Conservation (phyloP, 345 rosid species). For the Lepidium africanum region DNA sequence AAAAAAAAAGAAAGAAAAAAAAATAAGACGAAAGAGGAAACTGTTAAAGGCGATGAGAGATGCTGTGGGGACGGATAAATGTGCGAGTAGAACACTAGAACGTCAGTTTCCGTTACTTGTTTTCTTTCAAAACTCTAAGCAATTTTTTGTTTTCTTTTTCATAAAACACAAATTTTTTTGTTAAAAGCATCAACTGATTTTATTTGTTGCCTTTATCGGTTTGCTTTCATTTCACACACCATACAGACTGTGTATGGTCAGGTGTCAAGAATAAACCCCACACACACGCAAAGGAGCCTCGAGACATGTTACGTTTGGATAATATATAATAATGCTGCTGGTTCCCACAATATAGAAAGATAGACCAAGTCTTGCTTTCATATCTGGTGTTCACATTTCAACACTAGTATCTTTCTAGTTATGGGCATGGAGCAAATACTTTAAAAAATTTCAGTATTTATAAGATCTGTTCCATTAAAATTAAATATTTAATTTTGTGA, state of each 20-base stretch:
- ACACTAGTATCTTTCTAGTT: not conserved
- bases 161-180: too few species aligned
- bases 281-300: not conserved
- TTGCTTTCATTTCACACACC: constrained; percentile 18
- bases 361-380: constrained; percentile 12
- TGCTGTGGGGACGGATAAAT: constrained; percentile 20
- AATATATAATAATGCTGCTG: not conserved
- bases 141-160: too few species aligned
- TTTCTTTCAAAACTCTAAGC: not conserved
- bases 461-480: too few species aligned
- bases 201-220: not conserved
- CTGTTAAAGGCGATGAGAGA: constrained; percentile 5
- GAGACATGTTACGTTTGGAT: constrained; percentile 19
- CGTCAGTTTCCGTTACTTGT: constrained; percentile 21
- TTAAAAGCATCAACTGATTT: too few species aligned
- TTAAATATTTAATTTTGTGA: too few species aligned
- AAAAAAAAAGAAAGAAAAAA: not conserved
- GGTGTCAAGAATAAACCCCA: not conserved
- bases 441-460: too few species aligned
- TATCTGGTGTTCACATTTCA: constrained; percentile 12
- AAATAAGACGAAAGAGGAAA: constrained; percentile 8
- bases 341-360: not conserved
- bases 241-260: not conserved
- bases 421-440: too few species aligned
- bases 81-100: not conserved